Base-by-base conservation (phyloP, 306 rosid genomes). In the Vachellia collinsii region DNA sequence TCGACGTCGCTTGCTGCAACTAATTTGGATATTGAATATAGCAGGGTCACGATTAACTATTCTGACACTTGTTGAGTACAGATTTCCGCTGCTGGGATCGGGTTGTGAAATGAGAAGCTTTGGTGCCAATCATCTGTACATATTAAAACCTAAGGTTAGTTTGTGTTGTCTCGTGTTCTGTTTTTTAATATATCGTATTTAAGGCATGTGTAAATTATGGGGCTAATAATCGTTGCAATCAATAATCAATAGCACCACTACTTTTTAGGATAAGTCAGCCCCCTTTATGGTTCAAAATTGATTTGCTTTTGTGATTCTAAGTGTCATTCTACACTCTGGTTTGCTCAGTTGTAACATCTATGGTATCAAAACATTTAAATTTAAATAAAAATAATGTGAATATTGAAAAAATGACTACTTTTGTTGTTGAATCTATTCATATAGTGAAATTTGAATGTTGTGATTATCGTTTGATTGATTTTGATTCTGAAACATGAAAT, bases 91-190 rank as follows among this genome's bases (percentile, higher is more conserved):
- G 69, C 77, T 34, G 29, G 23, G 41, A 43, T 74, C 80, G 43
- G 61, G 50, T 38, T 44, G 53, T 12, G 42, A 70, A 54, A 46
- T 50, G 34, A 7, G 23, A 20, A 56, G 63, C 68, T 34, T 81
- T 39, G 71, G 65, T 59, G 81, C 65, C 75, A 51, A 43, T 72
- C 70, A 41, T 29, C 11, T 83, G 79, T 83, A 70, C 59, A 70
- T 70, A 68, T 39, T 36, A 65, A 22, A 11, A 76, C 62, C 16
- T 36, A 53, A 68, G 19, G 23, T 22, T 29, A 66, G 67, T 64
- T 67, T 4, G 67, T 51, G 17, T 46, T 50, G 20, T 70, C 59
- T 62, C 0, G 46, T 37, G 22, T 70, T 48, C 41, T 82, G 39
- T 59, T 61, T 11, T 63, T 77, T 11, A 43, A 41, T 38, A 37